Percentiles rank a stretch among this genome's conserved stretches.
Evolutionary conservation across 164 flowering plant species (phyloP).

Genomic region (Cinnamomum micranthum): DNA sequence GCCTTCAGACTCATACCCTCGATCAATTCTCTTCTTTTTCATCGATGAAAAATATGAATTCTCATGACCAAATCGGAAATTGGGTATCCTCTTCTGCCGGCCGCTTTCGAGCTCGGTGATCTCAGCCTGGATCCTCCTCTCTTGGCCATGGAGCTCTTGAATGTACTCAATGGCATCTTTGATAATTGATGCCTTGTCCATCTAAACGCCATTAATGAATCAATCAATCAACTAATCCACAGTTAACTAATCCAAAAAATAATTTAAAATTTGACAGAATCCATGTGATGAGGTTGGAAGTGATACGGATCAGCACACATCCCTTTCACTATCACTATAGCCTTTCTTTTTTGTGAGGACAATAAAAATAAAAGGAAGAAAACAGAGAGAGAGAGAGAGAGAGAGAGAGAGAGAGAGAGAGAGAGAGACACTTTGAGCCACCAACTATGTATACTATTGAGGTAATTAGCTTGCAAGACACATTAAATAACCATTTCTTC

Average conservation of each 20-base stretch:
- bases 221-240: not conserved
- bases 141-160: constrained; percentile 69
- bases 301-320: not conserved
- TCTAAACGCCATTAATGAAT: constrained; percentile 30
- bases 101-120: constrained; percentile 49
- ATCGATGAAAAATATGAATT: constrained; percentile 8
- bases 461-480: not conserved
- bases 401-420: not conserved
- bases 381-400: no score
- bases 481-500: not conserved
- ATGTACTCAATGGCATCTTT: constrained; percentile 76
- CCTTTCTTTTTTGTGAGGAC: not conserved
- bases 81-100: constrained; percentile 20
- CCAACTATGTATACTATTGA: not conserved
- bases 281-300: not conserved
- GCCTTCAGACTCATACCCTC: constrained; percentile 14
- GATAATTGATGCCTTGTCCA: constrained; percentile 87
- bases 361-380: not conserved
- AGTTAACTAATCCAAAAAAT: constrained; percentile 4
- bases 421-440: not conserved
- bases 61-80: constrained; percentile 6
- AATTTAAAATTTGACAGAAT: not conserved
- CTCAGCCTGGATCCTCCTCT: constrained; percentile 47
- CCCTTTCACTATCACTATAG: not conserved
- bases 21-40: constrained; percentile 43